Evolutionary conservation across 2,329 filamentous ascomycete genomes (phyloP), one percentile per base, ranked within the genome.

Genomic region (Helotiales sp.): DNA sequence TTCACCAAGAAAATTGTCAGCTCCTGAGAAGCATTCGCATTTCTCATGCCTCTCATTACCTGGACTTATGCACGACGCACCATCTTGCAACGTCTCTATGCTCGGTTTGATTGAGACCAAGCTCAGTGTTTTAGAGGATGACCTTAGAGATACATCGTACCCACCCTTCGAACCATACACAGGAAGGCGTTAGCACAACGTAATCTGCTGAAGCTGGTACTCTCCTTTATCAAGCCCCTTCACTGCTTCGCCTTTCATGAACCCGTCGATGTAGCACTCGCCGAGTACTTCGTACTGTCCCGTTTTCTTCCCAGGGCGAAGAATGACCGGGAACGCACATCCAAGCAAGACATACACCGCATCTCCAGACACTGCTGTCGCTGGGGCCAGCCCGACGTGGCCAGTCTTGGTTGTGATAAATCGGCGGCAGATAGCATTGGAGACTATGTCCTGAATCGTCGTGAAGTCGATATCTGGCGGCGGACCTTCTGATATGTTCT

Each of bases 261-360:
- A 70, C n/a, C 66, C 65, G 24, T 69, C 61, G 3, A 72, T 54
- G 15, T 72, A 72, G 34, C 65, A 71, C 34, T 73, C 71, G 2
- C 70, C 71, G 54, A 69, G 57, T 22, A 73, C 37, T 40, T 68
- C 24, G 50, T 26, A 64, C 11, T 22, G 11, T 10, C 32, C n/a
- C 13, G 61, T 8, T 2, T 17, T 45, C 15, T 66, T 61, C 8
- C 61, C 22, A 32, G 68, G 64, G 26, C 70, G 64, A 28, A 70
- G 30, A 54, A 72, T 60, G 8, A 72, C 50, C 0, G 71, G 70
- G 24, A 72, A 65, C 24, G 62, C 70, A 40, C 70, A 71, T 40
- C 70, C 70, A 30, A 68, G 57, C n/a, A 72, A 22, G 2, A 72
- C 64, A 34, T 69, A 72, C 24, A 70, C 55, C 10, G 59, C n/a